Percentiles rank a stretch among this genome's conserved stretches.
Evolutionary conservation across 139 green algal species (phyloP).

Genomic region (Chlamydomonas schloesseri): DNA sequence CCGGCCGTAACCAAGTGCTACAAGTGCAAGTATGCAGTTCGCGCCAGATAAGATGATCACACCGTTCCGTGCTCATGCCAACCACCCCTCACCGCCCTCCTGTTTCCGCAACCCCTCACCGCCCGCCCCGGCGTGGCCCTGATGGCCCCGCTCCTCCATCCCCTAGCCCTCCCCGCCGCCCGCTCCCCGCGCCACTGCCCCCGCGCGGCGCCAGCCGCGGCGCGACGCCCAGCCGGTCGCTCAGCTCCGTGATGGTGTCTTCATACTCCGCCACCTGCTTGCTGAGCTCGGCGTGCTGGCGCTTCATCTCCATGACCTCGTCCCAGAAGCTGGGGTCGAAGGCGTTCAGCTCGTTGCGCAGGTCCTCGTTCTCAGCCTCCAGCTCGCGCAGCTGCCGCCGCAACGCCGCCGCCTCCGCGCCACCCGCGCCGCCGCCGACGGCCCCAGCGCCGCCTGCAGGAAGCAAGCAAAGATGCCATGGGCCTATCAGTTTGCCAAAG

Average conservation of each 20-base stretch:
- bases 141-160: too few species aligned
- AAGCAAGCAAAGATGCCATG: too few species aligned
- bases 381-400: slow-evolving; percentile 63
- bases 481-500: too few species aligned
- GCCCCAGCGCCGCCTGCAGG: background rate
- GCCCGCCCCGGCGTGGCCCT: too few species aligned
- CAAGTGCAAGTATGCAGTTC: too few species aligned
- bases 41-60: too few species aligned
- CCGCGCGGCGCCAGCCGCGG: background rate
- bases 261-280: slow-evolving; percentile 11
- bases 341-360: slow-evolving; percentile 81
- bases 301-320: slow-evolving; percentile 60
- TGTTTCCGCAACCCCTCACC: too few species aligned
- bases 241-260: slow-evolving; percentile 31
- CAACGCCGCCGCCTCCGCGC: slow-evolving; percentile 44
- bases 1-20: too few species aligned
- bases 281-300: slow-evolving; percentile 31
- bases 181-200: background rate
- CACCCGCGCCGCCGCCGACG: background rate
- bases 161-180: background rate
- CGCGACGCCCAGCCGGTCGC: slow-evolving; percentile 8
- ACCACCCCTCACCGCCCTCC: too few species aligned
- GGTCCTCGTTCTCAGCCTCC: slow-evolving; percentile 76
- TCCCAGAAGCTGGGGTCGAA: slow-evolving; percentile 87
- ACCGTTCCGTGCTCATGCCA: too few species aligned